Percentiles rank a stretch among this genome's conserved stretches.
Evolutionary conservation across 2,329 filamentous ascomycete genomes (phyloP).

Genomic region (Canariomyces notabilis): DNA sequence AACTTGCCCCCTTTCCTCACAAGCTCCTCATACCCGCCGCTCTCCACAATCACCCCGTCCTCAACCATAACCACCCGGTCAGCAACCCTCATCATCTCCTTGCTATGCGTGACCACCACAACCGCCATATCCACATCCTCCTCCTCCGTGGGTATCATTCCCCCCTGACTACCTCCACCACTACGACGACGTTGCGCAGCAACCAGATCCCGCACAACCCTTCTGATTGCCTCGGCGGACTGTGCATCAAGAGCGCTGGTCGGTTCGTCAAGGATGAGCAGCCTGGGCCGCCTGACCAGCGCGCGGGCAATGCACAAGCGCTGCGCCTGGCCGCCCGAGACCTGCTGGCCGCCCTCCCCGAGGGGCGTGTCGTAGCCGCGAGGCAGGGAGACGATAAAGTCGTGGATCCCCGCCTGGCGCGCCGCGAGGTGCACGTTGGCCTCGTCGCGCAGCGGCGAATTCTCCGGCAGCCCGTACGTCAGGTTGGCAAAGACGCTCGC

Average conservation of each 20-base stretch:
- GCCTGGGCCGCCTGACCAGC: constrained; percentile 61
- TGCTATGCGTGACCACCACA: constrained; percentile 74
- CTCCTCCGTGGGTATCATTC: background rate
- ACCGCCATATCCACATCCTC: constrained; percentile 53
- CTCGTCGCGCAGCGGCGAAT: constrained; percentile 44
- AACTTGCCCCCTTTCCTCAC: constrained; percentile 41
- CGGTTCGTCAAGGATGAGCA: constrained; percentile 82
- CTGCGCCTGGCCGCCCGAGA: constrained; percentile 82
- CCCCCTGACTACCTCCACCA: too few relatives aligned
- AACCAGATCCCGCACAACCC: constrained; percentile 55
- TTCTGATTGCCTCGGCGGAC: constrained; percentile 58
- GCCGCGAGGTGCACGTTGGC: constrained; percentile 48
- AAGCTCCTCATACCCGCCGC: constrained; percentile 62
- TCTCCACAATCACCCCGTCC: constrained; percentile 60
- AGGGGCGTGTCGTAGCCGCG: constrained; percentile 66
- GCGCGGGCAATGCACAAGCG: constrained; percentile 76
- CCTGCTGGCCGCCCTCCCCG: constrained; percentile 66
- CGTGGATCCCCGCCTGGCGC: constrained; percentile 60
- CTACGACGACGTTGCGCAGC: too few relatives aligned
- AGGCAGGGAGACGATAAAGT: constrained; percentile 69
- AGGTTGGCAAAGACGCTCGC: constrained; percentile 76
- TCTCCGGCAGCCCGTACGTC: constrained; percentile 62
- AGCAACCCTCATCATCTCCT: constrained; percentile 81
- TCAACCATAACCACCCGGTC: constrained; percentile 69
- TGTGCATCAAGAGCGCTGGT: constrained; percentile 74